These are phyloP conservation scores for Nemania sp. DNA, from an alignment of 2,329 filamentous ascomycete species.

Conservation along the genomic window DNA sequence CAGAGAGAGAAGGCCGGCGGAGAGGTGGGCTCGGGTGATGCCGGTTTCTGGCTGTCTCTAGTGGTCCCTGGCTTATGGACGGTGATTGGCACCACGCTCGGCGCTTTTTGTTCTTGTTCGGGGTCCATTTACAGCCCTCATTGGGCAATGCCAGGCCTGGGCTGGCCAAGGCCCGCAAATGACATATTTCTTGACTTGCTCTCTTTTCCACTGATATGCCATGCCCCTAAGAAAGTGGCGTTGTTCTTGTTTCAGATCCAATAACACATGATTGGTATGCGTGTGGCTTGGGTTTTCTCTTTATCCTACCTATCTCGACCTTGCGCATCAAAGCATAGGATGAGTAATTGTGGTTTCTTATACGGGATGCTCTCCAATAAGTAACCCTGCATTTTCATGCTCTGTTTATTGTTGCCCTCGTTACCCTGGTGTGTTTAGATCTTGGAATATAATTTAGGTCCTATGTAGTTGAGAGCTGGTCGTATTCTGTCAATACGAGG, in stretches of 20 bases:
- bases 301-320: too few relatives aligned
- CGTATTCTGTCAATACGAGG: background rate
- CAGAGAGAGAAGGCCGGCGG: too few relatives aligned
- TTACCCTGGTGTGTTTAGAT: too few relatives aligned
- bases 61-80: constrained; percentile 3
- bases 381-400: too few relatives aligned
- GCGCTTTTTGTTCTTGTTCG: background rate
- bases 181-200: background rate
- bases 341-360: too few relatives aligned
- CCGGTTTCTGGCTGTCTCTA: background rate
- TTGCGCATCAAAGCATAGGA: too few relatives aligned
- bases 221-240: constrained; percentile 8
- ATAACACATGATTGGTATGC: constrained; percentile 2
- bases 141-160: constrained; percentile 15
- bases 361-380: too few relatives aligned
- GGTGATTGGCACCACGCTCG: constrained; percentile 15
- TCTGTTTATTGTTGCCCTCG: too few relatives aligned
- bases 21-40: background rate
- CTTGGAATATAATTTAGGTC: too few relatives aligned
- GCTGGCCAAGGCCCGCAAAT: constrained; percentile 7
- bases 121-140: background rate
- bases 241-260: constrained; percentile 18
- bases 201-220: background rate
- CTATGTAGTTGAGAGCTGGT: background rate
- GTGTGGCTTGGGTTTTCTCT: background rate